A percentile compares a stretch with the other conserved stretches of the same genome.
These are phyloP conservation scores for Rhododendron griersonianum DNA, from an alignment of 148 eudicot genomes.

Conservation along the genomic window DNA sequence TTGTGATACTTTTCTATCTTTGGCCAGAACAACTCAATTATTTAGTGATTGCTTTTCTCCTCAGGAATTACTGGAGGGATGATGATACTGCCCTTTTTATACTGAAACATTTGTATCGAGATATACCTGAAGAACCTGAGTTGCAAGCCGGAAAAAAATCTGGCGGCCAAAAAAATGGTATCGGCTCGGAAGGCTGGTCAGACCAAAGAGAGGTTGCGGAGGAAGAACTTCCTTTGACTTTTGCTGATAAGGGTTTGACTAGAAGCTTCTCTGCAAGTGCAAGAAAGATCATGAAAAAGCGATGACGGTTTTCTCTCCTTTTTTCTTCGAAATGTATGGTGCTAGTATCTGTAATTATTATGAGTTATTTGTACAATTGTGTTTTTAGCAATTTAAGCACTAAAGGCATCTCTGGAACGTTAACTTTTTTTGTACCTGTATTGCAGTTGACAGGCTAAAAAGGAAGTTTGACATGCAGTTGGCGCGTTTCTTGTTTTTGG, in stretches of 20 bases:
- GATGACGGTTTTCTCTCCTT: neutral
- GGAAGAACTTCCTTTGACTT: constrained; percentile 66
- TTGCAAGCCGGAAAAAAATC: constrained; percentile 8
- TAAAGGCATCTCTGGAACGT: neutral
- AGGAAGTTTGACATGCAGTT: neutral
- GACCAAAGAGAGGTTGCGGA: constrained; percentile 32
- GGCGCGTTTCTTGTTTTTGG: neutral
- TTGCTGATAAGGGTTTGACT: constrained; percentile 36
- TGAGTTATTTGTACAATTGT: neutral
- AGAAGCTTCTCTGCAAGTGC: constrained; percentile 38
- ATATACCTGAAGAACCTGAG: constrained; percentile 52
- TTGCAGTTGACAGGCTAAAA: constrained; percentile 1
- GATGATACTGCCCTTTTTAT: constrained; percentile 86
- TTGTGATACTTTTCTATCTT: neutral
- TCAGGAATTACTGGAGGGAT: constrained; percentile 96
- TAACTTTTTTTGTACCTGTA: neutral
- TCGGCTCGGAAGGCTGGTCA: constrained; percentile 20
- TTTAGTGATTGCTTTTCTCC: neutral
- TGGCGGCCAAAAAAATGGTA: constrained; percentile 17
- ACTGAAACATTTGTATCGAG: constrained; percentile 72
- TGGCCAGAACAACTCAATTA: neutral
- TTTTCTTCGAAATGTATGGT: neutral
- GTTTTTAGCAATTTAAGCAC: neutral
- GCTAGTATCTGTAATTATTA: neutral
- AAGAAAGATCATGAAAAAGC: constrained; percentile 20